A percentile compares a stretch with the other conserved stretches of the same genome.
Evolutionary conservation across 192 early-diverging fungal genomes (phyloP).

Genomic region (Backusella sp.): DNA sequence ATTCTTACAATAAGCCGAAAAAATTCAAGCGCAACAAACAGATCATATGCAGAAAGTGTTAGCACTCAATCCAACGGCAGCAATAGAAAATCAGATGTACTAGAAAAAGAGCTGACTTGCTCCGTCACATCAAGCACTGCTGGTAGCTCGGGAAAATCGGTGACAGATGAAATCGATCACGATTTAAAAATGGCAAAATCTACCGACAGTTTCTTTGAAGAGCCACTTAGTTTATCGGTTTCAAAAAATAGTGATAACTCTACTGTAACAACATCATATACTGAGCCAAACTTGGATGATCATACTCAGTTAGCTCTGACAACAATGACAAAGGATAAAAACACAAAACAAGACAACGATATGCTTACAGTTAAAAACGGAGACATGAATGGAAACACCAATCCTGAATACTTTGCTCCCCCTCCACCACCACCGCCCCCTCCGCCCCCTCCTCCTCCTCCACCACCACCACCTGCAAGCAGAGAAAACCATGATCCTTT

Average conservation of each 20-base stretch:
- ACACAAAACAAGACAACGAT: background rate
- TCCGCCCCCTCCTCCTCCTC: conserved; percentile 20
- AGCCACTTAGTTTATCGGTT: background rate
- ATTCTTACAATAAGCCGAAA: conserved; percentile 5
- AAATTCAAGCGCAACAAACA: background rate
- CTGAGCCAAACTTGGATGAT: background rate
- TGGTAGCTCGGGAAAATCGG: background rate
- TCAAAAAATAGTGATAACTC: conserved; percentile 1
- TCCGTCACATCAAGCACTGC: conserved; percentile 8
- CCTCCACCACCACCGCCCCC: conserved; percentile 17
- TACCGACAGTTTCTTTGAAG: background rate
- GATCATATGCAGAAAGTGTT: background rate
- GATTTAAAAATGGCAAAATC: background rate
- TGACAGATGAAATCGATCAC: background rate
- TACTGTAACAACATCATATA: background rate
- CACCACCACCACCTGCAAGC: conserved; percentile 20
- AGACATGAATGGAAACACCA: too few relatives aligned
- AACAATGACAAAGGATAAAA: background rate
- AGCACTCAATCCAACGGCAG: background rate
- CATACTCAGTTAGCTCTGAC: background rate
- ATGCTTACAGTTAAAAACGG: background rate
- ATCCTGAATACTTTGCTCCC: conserved; percentile 19
- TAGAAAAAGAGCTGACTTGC: background rate
- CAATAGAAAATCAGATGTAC: background rate
- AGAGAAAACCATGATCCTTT: background rate